Evolutionary conservation across 2,329 filamentous ascomycete genomes (phyloP), one percentile per base, ranked within the genome.

Genomic region (Neonectria neomacrospora): DNA sequence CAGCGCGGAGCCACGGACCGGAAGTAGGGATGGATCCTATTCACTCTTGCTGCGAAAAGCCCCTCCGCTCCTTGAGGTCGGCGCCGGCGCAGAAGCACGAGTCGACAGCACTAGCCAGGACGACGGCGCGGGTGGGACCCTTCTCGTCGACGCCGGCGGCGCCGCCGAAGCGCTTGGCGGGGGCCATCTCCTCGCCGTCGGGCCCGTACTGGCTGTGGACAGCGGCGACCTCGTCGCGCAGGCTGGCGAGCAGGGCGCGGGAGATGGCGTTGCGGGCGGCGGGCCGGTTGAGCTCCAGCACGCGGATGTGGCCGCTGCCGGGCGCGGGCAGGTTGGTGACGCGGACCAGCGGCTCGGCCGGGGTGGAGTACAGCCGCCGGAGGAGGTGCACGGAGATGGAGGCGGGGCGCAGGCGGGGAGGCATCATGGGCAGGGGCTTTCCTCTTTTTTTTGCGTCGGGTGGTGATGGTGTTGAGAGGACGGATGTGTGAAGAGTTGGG

Each of bases 1-100:
- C 14, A 23, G 42, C 7, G 34, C 20, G 12, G 41, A 18, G 39
- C 51, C 41, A 32, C 45, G 44, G 48, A 53, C 51, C 14, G 39
- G 14, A 20, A 9, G 2, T 5, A 59, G 22, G 16, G n/a, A n/a
- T n/a, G n/a, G n/a, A n/a, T n/a, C n/a, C n/a, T n/a, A 11, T 32
- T 32, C 9, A 32, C 94, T 97, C 91, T 71, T 93, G 87, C 64
- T 84, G 85, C 1, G 88, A 90, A 79, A 97, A 96, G 4, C 85
- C 87, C 62, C 86, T 86, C 28, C 95, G 84, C 83, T 97, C 95
- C 77, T 97, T 98, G 73, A 99, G 80, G 76, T 99, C 96, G 4
- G 96, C 96, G 39, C 96, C 96, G 0, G 96, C 93, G 79, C 96
- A 99, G 78, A 99, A 99, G 72, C 90, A 91, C 23, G 88, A 84